Percentiles rank a stretch among this genome's conserved stretches.
Conservation (phyloP, 805 yeast species). For the Huiozyma sinensis region DNA sequence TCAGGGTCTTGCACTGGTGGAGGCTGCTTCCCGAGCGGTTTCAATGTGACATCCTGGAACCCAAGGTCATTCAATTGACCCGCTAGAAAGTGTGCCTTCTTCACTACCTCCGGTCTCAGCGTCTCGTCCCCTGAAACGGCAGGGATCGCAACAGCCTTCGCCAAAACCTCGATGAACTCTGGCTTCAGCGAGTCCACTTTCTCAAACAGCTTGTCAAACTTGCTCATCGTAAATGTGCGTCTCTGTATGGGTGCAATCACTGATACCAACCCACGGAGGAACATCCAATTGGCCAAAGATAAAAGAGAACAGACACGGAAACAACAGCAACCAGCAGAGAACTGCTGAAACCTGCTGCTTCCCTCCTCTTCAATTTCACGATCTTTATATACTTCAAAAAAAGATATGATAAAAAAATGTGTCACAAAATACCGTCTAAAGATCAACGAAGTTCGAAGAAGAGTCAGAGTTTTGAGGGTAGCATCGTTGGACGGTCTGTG, state of each 20-base stretch:
- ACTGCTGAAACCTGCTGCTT: no score
- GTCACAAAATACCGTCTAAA: no score
- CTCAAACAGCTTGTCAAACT: constrained; percentile 28
- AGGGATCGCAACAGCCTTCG: constrained; percentile 85
- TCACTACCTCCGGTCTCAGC: constrained; percentile 78
- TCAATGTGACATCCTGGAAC: constrained; percentile 70
- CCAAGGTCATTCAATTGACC: constrained; percentile 62
- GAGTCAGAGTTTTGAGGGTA: no score
- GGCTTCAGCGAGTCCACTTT: constrained; percentile 71
- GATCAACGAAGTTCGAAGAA: no score
- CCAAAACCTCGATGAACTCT: constrained; percentile 56
- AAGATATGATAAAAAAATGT: no score
- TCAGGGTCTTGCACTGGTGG: constrained; percentile 67
- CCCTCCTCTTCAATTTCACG: no score
- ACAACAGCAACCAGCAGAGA: no score
- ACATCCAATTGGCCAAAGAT: neutral
- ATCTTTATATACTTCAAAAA: no score
- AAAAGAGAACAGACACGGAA: no score
- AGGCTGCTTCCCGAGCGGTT: constrained; percentile 80
- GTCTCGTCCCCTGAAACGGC: constrained; percentile 89
- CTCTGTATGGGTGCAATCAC: constrained; percentile 1
- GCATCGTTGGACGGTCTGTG: no score
- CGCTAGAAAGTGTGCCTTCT: constrained; percentile 77
- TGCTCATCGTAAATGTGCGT: constrained; percentile 6
- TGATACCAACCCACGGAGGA: constrained; percentile 1